These are phyloP conservation scores for Simmondsia chinensis DNA, from an alignment of 148 eudicot genomes.

Conservation along the genomic window DNA sequence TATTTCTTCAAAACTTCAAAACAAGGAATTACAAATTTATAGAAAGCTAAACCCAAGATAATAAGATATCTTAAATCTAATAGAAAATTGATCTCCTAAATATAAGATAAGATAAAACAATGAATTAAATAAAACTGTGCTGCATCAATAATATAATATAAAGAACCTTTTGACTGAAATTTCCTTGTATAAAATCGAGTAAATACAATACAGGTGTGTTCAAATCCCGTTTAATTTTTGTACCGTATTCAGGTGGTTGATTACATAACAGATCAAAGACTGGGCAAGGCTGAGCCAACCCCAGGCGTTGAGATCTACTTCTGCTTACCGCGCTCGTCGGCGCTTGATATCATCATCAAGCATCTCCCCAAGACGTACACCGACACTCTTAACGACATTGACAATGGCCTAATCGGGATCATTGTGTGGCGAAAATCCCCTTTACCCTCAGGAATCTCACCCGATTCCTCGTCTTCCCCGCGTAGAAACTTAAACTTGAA, in stretches of 20 bases:
- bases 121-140: no score
- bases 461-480: slow-evolving; percentile 42
- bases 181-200: no score
- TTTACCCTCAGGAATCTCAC: slow-evolving; percentile 43
- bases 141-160: no score
- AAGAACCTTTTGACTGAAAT: no score
- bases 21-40: no score
- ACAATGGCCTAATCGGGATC: slow-evolving; percentile 80
- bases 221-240: no score
- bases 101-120: no score
- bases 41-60: no score
- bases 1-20: no score
- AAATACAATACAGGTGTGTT: no score
- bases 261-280: slow-evolving; percentile 54
- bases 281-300: slow-evolving; percentile 81
- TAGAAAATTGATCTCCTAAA: no score
- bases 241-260: slow-evolving; percentile 80
- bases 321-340: slow-evolving; percentile 50
- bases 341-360: slow-evolving; percentile 53
- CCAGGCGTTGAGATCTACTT: slow-evolving; percentile 76
- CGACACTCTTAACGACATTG: slow-evolving; percentile 34
- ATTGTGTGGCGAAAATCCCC: slow-evolving; percentile 87
- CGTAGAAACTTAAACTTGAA: slow-evolving; percentile 45
- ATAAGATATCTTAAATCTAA: no score
- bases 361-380: slow-evolving; percentile 45